Conservation (phyloP, 352 stramenopile genomes). For the Phytophthora cajani region DNA sequence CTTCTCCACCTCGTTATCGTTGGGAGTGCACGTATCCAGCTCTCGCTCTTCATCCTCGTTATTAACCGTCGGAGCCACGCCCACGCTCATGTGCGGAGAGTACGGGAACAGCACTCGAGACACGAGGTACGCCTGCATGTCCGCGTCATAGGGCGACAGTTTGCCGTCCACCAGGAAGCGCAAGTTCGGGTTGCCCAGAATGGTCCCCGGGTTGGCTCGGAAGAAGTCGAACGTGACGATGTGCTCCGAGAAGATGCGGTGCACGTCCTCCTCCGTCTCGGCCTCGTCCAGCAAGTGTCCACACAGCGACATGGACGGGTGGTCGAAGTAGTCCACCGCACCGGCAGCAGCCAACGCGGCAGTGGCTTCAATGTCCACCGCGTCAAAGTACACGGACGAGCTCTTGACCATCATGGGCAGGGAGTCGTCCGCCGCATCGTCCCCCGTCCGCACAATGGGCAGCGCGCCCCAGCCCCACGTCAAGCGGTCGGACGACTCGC, state of each 20-base stretch:
- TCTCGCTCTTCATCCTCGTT: constrained; percentile 4
- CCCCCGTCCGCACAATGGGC: constrained; percentile 40
- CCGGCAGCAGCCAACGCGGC: not conserved
- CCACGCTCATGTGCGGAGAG: constrained; percentile 47
- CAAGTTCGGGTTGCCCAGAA: constrained; percentile 63
- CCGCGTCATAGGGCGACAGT: constrained; percentile 56
- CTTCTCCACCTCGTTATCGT: constrained; percentile 1
- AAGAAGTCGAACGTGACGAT: constrained; percentile 76
- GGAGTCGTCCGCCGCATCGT: constrained; percentile 23
- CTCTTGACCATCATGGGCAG: constrained; percentile 67
- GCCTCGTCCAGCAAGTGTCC: constrained; percentile 60
- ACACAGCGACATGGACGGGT: constrained; percentile 80
- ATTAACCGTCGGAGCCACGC: constrained; percentile 4
- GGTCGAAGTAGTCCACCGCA: constrained; percentile 33
- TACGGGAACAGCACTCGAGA: constrained; percentile 75
- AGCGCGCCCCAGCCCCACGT: constrained; percentile 65
- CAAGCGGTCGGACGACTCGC: constrained; percentile 44
- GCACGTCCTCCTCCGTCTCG: constrained; percentile 49
- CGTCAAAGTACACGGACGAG: constrained; percentile 83
- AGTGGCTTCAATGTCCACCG: constrained; percentile 54
- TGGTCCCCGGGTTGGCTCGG: constrained; percentile 41
- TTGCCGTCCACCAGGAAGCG: constrained; percentile 72
- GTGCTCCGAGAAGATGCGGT: constrained; percentile 71
- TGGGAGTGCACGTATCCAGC: not conserved
- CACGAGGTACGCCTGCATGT: constrained; percentile 72